Evolutionary conservation across 2,329 filamentous ascomycete genomes (phyloP).

Genomic region (Leptosphaerulina australis): DNA sequence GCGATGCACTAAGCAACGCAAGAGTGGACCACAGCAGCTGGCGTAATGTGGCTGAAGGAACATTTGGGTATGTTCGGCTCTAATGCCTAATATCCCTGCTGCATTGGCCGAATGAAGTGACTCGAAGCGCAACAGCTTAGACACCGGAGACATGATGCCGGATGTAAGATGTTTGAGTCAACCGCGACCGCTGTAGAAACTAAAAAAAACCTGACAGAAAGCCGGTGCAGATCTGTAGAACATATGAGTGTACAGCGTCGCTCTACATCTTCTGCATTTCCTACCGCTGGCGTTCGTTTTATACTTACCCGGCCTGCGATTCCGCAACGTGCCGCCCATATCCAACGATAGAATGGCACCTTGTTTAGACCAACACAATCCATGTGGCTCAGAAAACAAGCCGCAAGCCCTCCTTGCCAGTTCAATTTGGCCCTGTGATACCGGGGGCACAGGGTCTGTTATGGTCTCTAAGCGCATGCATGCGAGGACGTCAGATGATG

Average conservation of each 20-base stretch:
- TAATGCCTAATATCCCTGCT: constrained; percentile 13
- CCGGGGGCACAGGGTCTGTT: constrained; percentile 4
- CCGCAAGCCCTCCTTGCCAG: constrained; percentile 5
- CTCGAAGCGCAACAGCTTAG: constrained; percentile 2
- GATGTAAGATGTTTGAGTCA: not conserved
- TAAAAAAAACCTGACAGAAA: not conserved
- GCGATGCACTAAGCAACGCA: not conserved
- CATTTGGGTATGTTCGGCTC: not conserved
- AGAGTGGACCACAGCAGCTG: constrained; percentile 7
- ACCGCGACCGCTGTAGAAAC: not conserved
- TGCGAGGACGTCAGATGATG: constrained; percentile 20
- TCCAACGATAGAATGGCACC: not conserved
- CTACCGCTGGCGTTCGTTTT: not conserved
- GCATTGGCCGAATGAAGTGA: not conserved
- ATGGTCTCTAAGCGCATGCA: constrained; percentile 8
- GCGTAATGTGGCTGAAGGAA: constrained; percentile 5
- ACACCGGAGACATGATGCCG: not conserved
- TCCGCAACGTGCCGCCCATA: not conserved
- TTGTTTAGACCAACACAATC: constrained; percentile 1
- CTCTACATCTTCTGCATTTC: not conserved
- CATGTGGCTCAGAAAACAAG: constrained; percentile 12
- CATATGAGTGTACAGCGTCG: not conserved
- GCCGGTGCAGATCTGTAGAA: not conserved
- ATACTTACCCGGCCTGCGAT: not conserved
- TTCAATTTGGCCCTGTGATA: not conserved